Base-by-base conservation (phyloP, 768 basidiomycete species). In the Agaricus blazei region DNA sequence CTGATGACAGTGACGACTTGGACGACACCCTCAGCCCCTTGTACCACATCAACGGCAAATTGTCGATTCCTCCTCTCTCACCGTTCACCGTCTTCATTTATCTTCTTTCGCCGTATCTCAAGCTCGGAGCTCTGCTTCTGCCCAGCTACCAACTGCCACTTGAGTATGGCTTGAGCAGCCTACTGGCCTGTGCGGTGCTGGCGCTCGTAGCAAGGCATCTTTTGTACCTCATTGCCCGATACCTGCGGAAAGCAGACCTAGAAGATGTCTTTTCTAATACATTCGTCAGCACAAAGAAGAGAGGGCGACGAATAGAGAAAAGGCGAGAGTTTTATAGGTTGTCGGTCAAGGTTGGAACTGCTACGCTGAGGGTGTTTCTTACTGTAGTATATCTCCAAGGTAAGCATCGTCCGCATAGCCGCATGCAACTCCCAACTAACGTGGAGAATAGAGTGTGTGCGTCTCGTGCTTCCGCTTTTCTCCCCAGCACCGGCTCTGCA, bases 151-250 rank as follows among this genome's bases (percentile, higher is more conserved):
- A 68, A 37, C 63, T 76, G 46, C 74, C 83, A 3, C 68, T 85
- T 40, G 74, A 76, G 62, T 71, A 76, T 28, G 74, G 76, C 3
- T 69, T 88, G 28, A 69, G 80, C 28, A 68, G 72, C 1, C 66
- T 88, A 2, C 45, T 83, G 31, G 61, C 76, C 28, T 83, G 83
- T 55, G 83, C 83, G n/a, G 60, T 75, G 36, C 68, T 86, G 12
- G 77, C 87, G 6, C 77, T 77, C 31, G 80, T 87, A 58, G 75
- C 82, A 38, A 72, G 85, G 49, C 86, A 88, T 60, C 70, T 90
- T 48, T 87, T 85, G 83, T 89, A 87, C 69, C 79, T 89, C 75
- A 78, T 90, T n/a, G 81, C 84, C 44, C 77, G 84, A 31, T 88
- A 90, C 66, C 72, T 87, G 44, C 80, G 81, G 61, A 79, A 81